phyloP scores from a whole-genome alignment of 768 basidiomycete genomes.

The Mycena kentingensis region DNA sequence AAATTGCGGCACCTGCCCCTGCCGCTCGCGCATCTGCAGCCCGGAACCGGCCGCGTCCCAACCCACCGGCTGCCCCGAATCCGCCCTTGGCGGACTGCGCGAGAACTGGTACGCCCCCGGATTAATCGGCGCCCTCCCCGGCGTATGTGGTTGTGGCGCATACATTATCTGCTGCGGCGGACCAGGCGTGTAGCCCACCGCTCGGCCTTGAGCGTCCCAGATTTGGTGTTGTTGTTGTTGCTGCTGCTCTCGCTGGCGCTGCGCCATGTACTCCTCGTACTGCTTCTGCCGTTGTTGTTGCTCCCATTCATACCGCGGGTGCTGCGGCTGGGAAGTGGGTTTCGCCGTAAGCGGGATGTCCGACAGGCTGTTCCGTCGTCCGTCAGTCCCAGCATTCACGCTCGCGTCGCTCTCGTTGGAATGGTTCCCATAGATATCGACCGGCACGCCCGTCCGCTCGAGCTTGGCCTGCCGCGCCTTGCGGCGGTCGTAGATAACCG shows the following conservation, averaged over 20 bases:
- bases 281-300: conserved; percentile 21
- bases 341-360: conserved; percentile 22
- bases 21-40: conserved; percentile 30
- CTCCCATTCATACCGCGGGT: conserved; percentile 24
- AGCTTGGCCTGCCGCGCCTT: conserved; percentile 59
- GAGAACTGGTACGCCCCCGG: conserved; percentile 14
- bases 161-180: conserved; percentile 39
- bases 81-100: conserved; percentile 4
- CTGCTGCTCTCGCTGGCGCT: conserved; percentile 30
- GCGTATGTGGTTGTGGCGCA: conserved; percentile 50
- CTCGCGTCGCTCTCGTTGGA: conserved; percentile 23
- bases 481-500: conserved; percentile 67
- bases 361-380: conserved; percentile 11
- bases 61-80: not conserved
- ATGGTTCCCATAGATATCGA: conserved; percentile 2
- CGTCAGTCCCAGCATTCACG: conserved; percentile 4
- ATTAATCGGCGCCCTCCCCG: conserved; percentile 9
- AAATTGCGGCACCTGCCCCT: conserved; percentile 10
- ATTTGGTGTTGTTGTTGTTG: conserved; percentile 43
- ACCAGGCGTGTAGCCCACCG: conserved; percentile 49
- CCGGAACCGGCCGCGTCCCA: conserved; percentile 34
- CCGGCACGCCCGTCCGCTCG: not conserved
- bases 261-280: conserved; percentile 31
- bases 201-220: conserved; percentile 54
- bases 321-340: too few species aligned